Evolutionary conservation across 129 eudicot species (phyloP), one percentile per base, ranked within the genome.

Genomic region (sunflower (Helianthus annuus)): DNA sequence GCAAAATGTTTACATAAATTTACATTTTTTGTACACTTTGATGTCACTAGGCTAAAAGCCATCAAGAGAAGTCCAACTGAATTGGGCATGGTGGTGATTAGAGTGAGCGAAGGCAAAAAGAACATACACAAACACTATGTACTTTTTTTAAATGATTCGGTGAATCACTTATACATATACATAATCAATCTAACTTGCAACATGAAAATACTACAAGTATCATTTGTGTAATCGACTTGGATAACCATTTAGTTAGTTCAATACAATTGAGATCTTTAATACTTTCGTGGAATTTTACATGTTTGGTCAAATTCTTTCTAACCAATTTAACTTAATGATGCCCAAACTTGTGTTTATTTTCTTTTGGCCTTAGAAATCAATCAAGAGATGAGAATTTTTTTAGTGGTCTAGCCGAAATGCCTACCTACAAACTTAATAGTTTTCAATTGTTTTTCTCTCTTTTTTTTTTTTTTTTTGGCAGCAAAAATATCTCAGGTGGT

Each of bases 371-470:
- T 22, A 54, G 8, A 51, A 44, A 76, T 36, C 5, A 76, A 76
- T 6, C 16, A 68, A 45, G 17, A 34, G 22, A 58, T 55, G 7
- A 16, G 48, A 12, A 27, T 19, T n/a, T 32, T 53, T 32, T 57
- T 39, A 5, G 17, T 14, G 12, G n/a, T 17, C 19, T 29, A 58
- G 24, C 57, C 68, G 69, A 48, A 53, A 53, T 74, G 58, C 42
- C 67, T 75, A 77, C 57, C 81, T 69, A 77, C 81, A 77, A 77
- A 70, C 42, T 16, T 16, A 58, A 48, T 48, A 12, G 3, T 68
- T 48, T 46, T 39, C 29, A 68, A 64, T 51, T 56, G 68, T 76
- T 66, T 57, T 19, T 22, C 36, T 69, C n/a, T n/a, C n/a, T n/a
- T n/a, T n/a, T n/a, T n/a, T n/a, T n/a, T n/a, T 60, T 34, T 32